Conservation (phyloP, 2,329 filamentous ascomycete genomes). For the Corinectria fuckeliana region DNA sequence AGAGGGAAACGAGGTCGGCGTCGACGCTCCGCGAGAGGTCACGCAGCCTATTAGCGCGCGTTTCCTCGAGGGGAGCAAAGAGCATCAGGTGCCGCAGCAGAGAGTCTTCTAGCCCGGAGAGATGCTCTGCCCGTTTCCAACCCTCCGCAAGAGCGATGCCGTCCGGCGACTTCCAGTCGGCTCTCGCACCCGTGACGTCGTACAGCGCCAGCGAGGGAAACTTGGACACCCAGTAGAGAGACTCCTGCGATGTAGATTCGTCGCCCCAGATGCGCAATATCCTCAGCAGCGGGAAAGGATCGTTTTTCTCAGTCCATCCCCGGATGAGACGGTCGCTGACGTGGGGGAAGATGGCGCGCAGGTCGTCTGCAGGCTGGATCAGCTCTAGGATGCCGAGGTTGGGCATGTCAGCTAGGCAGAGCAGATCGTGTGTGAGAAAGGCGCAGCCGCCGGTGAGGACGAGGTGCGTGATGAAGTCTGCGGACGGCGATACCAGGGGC, state of each 20-base stretch:
- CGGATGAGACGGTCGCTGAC: slow-evolving; percentile 54
- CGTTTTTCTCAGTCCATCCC: slow-evolving; percentile 50
- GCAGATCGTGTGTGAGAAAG: slow-evolving; percentile 48
- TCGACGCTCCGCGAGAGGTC: slow-evolving; percentile 44
- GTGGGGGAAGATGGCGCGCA: slow-evolving; percentile 41
- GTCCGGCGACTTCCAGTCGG: slow-evolving; percentile 45
- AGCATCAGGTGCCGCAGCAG: slow-evolving; percentile 46
- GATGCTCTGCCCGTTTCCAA: slow-evolving; percentile 43
- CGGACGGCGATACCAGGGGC: slow-evolving; percentile 45
- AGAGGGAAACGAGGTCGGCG: slow-evolving; percentile 43
- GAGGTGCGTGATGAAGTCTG: slow-evolving; percentile 51
- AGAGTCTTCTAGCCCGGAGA: slow-evolving; percentile 40
- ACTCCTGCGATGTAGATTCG: slow-evolving; percentile 46
- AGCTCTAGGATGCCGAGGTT: slow-evolving; percentile 58
- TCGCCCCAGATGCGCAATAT: slow-evolving; percentile 55
- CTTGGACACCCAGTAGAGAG: slow-evolving; percentile 48
- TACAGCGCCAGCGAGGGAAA: slow-evolving; percentile 55
- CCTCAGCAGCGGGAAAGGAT: slow-evolving; percentile 55
- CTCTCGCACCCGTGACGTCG: slow-evolving; percentile 47
- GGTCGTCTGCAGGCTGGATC: slow-evolving; percentile 45
- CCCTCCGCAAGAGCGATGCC: slow-evolving; percentile 37
- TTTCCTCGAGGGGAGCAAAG: slow-evolving; percentile 40
- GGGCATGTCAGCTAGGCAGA: slow-evolving; percentile 49
- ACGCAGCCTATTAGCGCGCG: slow-evolving; percentile 28
- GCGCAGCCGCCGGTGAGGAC: slow-evolving; percentile 46